Conservation (phyloP, 768 basidiomycete genomes). For the Calvatia gigantea region DNA sequence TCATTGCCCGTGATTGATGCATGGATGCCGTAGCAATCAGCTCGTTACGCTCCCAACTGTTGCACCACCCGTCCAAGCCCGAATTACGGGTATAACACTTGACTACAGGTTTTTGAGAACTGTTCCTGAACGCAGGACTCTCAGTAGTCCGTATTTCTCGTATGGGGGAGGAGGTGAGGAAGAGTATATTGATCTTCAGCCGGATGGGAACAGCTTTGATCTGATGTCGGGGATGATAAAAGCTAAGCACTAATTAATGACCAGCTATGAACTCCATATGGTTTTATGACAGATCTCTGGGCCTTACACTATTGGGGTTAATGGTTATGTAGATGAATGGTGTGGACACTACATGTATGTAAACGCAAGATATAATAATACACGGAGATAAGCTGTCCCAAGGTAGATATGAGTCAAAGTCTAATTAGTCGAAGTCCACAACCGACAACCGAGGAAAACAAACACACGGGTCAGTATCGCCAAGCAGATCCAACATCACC, state of each 20-base stretch:
- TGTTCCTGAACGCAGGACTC: constrained; percentile 48
- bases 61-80: constrained; percentile 62
- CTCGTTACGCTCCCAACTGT: constrained; percentile 78
- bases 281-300: too few relatives aligned
- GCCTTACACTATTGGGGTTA: too few relatives aligned
- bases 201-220: constrained; percentile 97
- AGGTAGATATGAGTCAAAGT: too few relatives aligned
- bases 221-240: constrained; percentile 72
- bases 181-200: constrained; percentile 86
- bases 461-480: too few relatives aligned
- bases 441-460: too few relatives aligned
- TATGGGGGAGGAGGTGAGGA: constrained; percentile 19
- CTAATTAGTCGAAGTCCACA: too few relatives aligned
- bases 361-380: too few relatives aligned
- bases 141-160: constrained; percentile 13
- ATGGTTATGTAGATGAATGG: too few relatives aligned
- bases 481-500: too few relatives aligned
- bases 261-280: too few relatives aligned
- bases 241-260: background rate
- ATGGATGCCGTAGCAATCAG: constrained; percentile 59
- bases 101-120: constrained; percentile 89
- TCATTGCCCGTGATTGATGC: background rate
- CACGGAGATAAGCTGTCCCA: too few relatives aligned
- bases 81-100: constrained; percentile 81
- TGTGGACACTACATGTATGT: too few relatives aligned